Base-by-base conservation (phyloP, 306 rosid species). In the Amphicarpaea edgeworthii region DNA sequence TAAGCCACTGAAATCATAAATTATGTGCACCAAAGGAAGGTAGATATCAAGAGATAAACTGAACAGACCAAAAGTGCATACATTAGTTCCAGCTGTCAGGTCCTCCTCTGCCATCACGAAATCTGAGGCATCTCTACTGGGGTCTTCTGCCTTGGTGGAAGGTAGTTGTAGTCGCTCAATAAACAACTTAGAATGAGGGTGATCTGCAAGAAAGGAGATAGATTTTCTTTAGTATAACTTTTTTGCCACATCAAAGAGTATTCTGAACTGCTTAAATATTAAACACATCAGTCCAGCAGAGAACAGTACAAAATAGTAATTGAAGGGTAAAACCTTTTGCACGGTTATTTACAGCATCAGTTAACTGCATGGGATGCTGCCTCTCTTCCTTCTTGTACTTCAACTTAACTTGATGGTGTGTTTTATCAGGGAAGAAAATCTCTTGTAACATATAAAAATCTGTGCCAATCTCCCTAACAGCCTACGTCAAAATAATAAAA, bases 341-440 rank as follows among this genome's bases (percentile, higher is more conserved):
- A 11, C 87, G 93, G 82, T 60, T 80, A 24, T 75, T 81, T 19
- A 88, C 11, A 24, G 97, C 97, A 80, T 87, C 96, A 12, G 70
- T 21, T 40, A 93, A 76, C 55, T 53, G 84, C 51, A 81, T 61
- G 67, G 91, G 93, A 80, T 84, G 85, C 54, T 90, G 89, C 9
- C 85, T 83, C 82, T 88, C 93, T 88, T 91, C 97, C 82, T 78
- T 90, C 84, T 90, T 91, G 83, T 83, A 93, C 68, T 93, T 93
- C 81, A 75, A 79, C 86, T 86, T 91, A 74, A 93, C 46, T 82
- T 93, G 98, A 66, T 66, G 85, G 8, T 88, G 90, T 20, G 97
- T 79, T 82, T 85, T 84, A 78, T 70, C 81, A 1, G 91, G 97
- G 72, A 91, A 93, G 81, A 88, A 88, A 40, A 40, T 6, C 50